Percentiles rank a stretch among this genome's conserved stretches.
These are phyloP conservation scores for Cystoderma amianthinum DNA, from an alignment of 768 basidiomycete species.

Conservation along the genomic window DNA sequence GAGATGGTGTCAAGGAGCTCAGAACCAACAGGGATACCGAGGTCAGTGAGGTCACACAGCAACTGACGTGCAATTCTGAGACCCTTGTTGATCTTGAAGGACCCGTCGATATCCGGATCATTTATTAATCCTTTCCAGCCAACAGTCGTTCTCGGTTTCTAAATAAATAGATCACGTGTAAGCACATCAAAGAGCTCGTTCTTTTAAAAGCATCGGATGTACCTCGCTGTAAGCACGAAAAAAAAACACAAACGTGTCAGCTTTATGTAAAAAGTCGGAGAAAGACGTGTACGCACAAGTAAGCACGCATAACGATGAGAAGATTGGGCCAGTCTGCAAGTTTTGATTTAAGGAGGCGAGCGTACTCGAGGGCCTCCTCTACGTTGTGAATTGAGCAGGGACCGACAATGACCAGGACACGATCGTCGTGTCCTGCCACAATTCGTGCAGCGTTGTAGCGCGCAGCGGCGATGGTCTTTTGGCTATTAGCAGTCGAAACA, in stretches of 20 bases:
- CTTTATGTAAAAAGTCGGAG: slow-evolving; percentile 1
- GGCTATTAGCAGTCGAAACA: slow-evolving; percentile 54
- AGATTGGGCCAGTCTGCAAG: slow-evolving; percentile 67
- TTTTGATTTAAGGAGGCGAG: slow-evolving; percentile 62
- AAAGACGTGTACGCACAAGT: slow-evolving; percentile 66
- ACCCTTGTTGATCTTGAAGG: slow-evolving; percentile 96
- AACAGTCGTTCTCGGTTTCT: slow-evolving; percentile 94
- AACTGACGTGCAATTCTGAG: slow-evolving; percentile 83
- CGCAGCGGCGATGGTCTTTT: slow-evolving; percentile 71
- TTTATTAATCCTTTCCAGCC: slow-evolving; percentile 97
- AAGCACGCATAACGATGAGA: slow-evolving; percentile 91
- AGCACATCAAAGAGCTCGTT: neutral
- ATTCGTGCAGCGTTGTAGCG: slow-evolving; percentile 76
- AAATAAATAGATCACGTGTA: slow-evolving; percentile 8
- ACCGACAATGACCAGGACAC: slow-evolving; percentile 86
- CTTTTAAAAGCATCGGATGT: neutral
- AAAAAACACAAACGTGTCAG: slow-evolving; percentile 4
- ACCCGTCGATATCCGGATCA: slow-evolving; percentile 92
- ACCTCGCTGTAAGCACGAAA: slow-evolving; percentile 25
- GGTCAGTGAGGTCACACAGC: slow-evolving; percentile 82
- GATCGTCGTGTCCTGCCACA: slow-evolving; percentile 78
- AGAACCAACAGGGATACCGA: slow-evolving; percentile 90
- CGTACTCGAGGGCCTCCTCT: slow-evolving; percentile 81
- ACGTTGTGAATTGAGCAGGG: slow-evolving; percentile 94
- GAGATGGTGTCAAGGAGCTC: slow-evolving; percentile 80